Conservation (phyloP, 768 basidiomycete species). For the Rhodocollybia butyracea region DNA sequence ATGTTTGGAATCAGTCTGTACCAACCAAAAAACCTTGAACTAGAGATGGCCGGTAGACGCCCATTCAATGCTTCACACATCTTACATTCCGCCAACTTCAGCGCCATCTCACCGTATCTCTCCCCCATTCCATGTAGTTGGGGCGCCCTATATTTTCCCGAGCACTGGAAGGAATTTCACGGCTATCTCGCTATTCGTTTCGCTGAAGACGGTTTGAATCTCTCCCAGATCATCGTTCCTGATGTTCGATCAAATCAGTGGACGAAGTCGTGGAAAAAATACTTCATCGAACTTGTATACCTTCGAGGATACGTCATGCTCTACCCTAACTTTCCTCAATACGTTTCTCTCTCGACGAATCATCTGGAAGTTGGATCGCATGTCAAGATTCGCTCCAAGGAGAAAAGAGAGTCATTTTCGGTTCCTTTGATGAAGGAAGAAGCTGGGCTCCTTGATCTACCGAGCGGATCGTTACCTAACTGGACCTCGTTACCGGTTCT, state of each 20-base stretch:
- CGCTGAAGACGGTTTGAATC: conserved; percentile 32
- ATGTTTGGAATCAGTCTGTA: conserved; percentile 85
- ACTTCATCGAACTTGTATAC: conserved; percentile 83
- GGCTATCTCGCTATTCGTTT: conserved; percentile 69
- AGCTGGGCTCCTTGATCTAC: conserved; percentile 54
- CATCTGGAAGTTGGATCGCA: conserved; percentile 85
- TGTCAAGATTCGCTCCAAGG: conserved; percentile 55
- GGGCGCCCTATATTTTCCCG: conserved; percentile 89
- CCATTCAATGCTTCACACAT: conserved; percentile 63
- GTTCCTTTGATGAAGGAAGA: conserved; percentile 60
- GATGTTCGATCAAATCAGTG: conserved; percentile 77
- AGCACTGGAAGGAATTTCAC: conserved; percentile 88
- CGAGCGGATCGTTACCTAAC: conserved; percentile 51
- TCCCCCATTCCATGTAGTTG: conserved; percentile 89
- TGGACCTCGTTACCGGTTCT: conserved; percentile 62
- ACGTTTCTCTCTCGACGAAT: conserved; percentile 82
- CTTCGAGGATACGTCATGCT: conserved; percentile 85
- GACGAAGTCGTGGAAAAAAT: conserved; percentile 85
- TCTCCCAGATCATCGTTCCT: conserved; percentile 56
- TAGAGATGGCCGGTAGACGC: conserved; percentile 62
- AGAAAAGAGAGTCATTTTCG: conserved; percentile 61
- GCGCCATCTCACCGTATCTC: conserved; percentile 67
- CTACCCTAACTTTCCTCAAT: conserved; percentile 78
- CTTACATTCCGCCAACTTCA: conserved; percentile 40
- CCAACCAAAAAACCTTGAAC: conserved; percentile 80